Evolutionary conservation across 176 grass and related monocot species (phyloP).

Genomic region (Oryza australiensis): DNA sequence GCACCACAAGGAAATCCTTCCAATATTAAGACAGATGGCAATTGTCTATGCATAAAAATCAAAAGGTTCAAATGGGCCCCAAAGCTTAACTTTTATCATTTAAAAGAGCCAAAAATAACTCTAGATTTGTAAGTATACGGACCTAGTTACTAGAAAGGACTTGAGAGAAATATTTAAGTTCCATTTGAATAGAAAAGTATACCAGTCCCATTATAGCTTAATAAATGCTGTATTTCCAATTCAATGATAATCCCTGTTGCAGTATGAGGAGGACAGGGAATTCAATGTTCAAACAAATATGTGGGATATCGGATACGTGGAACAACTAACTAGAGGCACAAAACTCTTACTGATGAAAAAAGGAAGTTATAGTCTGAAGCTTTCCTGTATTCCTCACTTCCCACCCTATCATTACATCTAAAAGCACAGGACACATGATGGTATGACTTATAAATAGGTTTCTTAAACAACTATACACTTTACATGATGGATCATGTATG

Average conservation of each 20-base stretch:
- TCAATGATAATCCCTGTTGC: background rate
- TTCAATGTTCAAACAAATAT: background rate
- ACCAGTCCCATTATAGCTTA: background rate
- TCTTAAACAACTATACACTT: background rate
- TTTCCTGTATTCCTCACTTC: background rate
- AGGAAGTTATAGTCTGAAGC: background rate
- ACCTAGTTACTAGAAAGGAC: background rate
- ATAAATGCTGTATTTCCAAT: background rate
- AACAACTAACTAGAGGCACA: background rate
- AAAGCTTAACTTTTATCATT: background rate
- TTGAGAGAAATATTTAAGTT: background rate
- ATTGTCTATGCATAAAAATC: background rate
- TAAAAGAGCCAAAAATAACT: background rate
- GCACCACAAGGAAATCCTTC: background rate
- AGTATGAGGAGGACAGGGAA: background rate
- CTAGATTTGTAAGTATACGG: background rate
- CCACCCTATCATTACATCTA: background rate
- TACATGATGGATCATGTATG: background rate
- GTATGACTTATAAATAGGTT: background rate
- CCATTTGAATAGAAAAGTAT: background rate
- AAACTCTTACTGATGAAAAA: background rate
- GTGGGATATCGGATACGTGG: background rate
- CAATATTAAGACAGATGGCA: conserved; percentile 3
- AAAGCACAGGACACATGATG: background rate
- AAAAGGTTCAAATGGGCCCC: background rate